Conservation (phyloP, 2,329 filamentous ascomycete species). For the Neurospora crassa region DNA sequence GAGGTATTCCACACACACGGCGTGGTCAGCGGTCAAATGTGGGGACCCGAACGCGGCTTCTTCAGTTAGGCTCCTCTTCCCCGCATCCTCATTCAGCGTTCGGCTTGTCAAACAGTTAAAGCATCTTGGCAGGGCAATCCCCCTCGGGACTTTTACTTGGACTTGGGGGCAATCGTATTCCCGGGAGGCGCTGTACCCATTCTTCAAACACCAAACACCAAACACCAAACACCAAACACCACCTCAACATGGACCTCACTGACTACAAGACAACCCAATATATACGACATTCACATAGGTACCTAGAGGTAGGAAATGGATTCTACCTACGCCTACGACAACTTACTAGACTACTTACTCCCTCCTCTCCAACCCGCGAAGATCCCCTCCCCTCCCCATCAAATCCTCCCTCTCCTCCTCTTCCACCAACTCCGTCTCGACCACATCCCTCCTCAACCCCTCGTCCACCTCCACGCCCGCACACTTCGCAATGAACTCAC, state of each 20-base stretch:
- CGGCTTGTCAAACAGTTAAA: neutral
- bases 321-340: neutral
- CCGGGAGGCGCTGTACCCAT: too few species aligned
- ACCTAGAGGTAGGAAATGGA: neutral
- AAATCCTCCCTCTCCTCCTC: constrained; percentile 18
- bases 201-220: neutral
- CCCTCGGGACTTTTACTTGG: constrained; percentile 1
- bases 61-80: constrained; percentile 1
- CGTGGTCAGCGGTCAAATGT: neutral
- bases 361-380: constrained; percentile 23
- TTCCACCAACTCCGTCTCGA: constrained; percentile 13
- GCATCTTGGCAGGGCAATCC: neutral
- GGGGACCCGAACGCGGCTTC: neutral
- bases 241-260: too few species aligned
- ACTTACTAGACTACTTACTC: constrained; percentile 4
- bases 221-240: neutral
- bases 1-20: neutral
- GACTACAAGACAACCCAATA: neutral
- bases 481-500: constrained; percentile 27
- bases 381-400: constrained; percentile 26
- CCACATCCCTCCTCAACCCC: constrained; percentile 14
- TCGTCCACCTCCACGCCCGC: constrained; percentile 19
- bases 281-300: neutral
- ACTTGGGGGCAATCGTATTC: constrained; percentile 3
- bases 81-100: constrained; percentile 1